Evolutionary conservation across 495 filamentous ascomycete genomes (phyloP).

Genomic region (Tetracladium marchalianum): DNA sequence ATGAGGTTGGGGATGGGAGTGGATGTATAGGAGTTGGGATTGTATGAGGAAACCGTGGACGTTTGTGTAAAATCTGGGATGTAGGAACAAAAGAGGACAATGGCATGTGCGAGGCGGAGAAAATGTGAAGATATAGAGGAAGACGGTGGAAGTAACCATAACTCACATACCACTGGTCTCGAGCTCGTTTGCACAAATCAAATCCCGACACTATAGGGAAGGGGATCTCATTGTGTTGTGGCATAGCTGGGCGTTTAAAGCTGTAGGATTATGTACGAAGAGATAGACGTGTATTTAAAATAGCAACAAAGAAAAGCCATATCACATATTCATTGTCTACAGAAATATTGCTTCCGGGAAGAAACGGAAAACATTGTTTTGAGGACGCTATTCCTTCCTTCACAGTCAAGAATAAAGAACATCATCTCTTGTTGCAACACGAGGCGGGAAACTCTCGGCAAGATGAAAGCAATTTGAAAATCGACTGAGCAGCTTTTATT

Average conservation of each 20-base stretch:
- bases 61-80: background rate
- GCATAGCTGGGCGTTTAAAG: background rate
- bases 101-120: background rate
- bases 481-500: too few relatives aligned
- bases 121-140: background rate
- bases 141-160: background rate
- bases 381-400: too few relatives aligned
- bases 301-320: too few relatives aligned
- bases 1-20: background rate
- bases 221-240: constrained; percentile 2
- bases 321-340: too few relatives aligned
- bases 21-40: background rate
- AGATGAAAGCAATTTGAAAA: too few relatives aligned
- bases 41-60: background rate
- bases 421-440: too few relatives aligned
- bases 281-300: background rate
- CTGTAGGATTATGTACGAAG: constrained; percentile 18
- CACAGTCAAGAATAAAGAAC: too few relatives aligned
- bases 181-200: background rate
- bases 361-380: too few relatives aligned
- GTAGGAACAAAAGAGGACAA: background rate
- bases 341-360: too few relatives aligned
- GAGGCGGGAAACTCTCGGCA: too few relatives aligned
- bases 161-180: background rate
- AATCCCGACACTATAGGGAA: constrained; percentile 4